phyloP scores from a whole-genome alignment of 2,329 filamentous ascomycete species.

The Tolypocladium album region DNA sequence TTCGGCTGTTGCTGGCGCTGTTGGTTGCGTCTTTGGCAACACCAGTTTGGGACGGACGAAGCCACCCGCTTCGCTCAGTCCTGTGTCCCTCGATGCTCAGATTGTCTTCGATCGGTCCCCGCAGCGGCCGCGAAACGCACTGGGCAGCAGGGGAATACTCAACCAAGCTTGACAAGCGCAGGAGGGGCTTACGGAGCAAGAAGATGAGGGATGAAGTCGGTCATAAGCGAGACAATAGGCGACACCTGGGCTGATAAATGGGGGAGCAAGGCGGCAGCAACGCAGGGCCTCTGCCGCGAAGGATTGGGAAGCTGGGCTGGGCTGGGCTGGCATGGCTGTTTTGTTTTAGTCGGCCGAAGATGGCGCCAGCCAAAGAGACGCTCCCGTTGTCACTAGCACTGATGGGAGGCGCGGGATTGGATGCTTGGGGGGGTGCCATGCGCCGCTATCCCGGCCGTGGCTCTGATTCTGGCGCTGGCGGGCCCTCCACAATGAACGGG shows the following conservation, averaged over 20 bases:
- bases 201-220: neutral
- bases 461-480: neutral
- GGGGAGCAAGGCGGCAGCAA: neutral
- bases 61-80: neutral
- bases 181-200: neutral
- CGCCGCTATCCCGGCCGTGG: neutral
- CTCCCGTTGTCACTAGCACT: neutral
- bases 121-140: neutral
- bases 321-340: neutral
- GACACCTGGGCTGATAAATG: neutral
- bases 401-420: neutral
- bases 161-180: neutral
- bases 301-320: neutral
- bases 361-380: neutral
- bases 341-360: neutral
- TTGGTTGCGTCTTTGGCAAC: neutral
- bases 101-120: neutral
- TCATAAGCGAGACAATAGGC: constrained; percentile 1
- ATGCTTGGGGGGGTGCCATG: neutral
- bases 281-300: neutral
- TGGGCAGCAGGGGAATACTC: neutral
- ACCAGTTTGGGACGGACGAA: neutral
- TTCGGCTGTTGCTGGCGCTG: neutral
- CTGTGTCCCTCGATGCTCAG: neutral
- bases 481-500: neutral